phyloP scores from a whole-genome alignment of 768 basidiomycete species.

The Gymnopilus dilepis region DNA sequence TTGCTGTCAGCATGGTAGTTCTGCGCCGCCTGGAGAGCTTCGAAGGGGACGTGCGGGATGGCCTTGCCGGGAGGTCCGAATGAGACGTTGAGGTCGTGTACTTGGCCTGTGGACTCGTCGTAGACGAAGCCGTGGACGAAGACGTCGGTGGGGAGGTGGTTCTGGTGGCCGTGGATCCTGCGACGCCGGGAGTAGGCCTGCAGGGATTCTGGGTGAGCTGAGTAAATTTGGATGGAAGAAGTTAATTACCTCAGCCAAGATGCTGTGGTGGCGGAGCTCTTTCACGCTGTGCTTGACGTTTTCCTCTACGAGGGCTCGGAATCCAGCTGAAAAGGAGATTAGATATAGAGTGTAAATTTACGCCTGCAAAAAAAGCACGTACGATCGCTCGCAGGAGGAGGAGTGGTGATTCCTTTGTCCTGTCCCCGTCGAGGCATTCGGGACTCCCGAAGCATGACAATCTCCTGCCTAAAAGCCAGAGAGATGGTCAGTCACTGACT shows the following conservation, averaged over 20 bases:
- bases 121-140: conserved; percentile 65
- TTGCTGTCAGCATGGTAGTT: conserved; percentile 30
- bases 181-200: conserved; percentile 26
- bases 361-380: neutral
- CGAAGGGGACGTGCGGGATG: conserved; percentile 41
- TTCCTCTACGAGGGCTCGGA: conserved; percentile 51
- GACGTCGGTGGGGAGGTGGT: conserved; percentile 31
- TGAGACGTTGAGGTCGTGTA: conserved; percentile 53
- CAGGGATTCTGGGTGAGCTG: neutral
- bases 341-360: neutral
- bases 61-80: conserved; percentile 42
- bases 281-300: conserved; percentile 52
- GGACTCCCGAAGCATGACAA: conserved; percentile 38
- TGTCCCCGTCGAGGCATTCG: conserved; percentile 36
- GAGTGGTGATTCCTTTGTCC: conserved; percentile 26
- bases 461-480: conserved; percentile 32
- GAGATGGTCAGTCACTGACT: neutral
- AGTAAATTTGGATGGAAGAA: neutral
- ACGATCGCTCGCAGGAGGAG: conserved; percentile 32
- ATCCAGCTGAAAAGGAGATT: conserved; percentile 32
- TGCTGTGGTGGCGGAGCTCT: conserved; percentile 42
- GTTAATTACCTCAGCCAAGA: conserved; percentile 36
- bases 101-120: conserved; percentile 52
- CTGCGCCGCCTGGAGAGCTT: conserved; percentile 34
- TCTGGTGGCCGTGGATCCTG: conserved; percentile 26